phyloP scores from a whole-genome alignment of 108 stramenopile genomes.

The Skeletonema marinoi region DNA sequence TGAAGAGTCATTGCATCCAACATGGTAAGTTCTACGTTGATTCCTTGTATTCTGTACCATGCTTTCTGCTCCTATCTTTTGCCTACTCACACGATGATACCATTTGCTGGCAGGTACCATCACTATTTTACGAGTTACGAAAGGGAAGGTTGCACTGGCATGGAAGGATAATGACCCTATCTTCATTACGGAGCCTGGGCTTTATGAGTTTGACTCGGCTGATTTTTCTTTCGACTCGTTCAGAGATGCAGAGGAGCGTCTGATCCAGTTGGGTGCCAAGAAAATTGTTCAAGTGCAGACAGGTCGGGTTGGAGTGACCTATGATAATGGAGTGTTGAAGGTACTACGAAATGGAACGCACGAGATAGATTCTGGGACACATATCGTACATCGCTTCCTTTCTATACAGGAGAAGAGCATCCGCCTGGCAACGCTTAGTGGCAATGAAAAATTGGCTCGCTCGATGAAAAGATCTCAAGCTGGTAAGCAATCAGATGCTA shows the following conservation, averaged over 20 bases:
- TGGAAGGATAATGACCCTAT: conserved; percentile 40
- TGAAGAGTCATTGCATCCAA: conserved; percentile 15
- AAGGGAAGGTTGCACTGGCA: conserved; percentile 38
- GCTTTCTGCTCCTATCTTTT: too few species aligned
- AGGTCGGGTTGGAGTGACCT: conserved; percentile 33
- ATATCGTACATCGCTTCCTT: conserved; percentile 34
- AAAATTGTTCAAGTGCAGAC: conserved; percentile 25
- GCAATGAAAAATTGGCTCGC: conserved; percentile 12
- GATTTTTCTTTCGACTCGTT: conserved; percentile 34
- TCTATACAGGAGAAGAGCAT: conserved; percentile 30
- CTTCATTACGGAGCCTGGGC: conserved; percentile 32
- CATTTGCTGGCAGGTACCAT: too few species aligned
- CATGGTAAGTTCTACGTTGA: conserved; percentile 25
- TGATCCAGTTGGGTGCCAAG: conserved; percentile 30
- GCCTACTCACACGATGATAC: too few species aligned
- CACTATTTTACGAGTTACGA: conserved; percentile 25
- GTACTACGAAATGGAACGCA: conserved; percentile 26
- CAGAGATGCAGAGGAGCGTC: conserved; percentile 21
- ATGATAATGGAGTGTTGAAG: conserved; percentile 29
- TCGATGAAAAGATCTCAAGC: neutral
- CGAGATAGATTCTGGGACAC: conserved; percentile 13
- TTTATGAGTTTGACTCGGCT: conserved; percentile 34
- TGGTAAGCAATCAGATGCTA: neutral
- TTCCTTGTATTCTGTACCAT: too few species aligned
- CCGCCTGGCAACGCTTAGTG: conserved; percentile 22